Evolutionary conservation across 73 alveolate species (phyloP), one percentile per base, ranked within the genome.

Genomic region (Paramecium pentaurelia): DNA sequence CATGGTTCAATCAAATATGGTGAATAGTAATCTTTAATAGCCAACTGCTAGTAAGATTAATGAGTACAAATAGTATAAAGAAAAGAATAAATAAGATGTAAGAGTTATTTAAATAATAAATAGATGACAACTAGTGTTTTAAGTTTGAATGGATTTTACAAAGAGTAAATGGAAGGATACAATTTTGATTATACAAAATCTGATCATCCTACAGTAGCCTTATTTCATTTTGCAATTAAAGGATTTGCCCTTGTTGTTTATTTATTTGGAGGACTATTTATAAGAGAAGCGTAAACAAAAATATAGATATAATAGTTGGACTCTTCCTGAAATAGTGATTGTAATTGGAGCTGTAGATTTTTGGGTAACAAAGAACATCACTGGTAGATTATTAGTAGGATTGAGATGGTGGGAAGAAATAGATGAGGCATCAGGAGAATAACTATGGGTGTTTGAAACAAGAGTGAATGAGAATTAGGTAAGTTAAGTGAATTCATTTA

Each of bases 361-460:
- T 71, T 97, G 98, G 98, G 93, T 94, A 4, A 94, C 95, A 11
- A 97, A 97, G 93, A 97, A 97, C 85, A 59, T 97, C 59, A 93
- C 98, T 86, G 99, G 99, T 0, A 73, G 99, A 68, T 32, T 93
- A 6, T 54, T 97, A 16, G 99, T 97, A 10, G 97, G 97, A 32
- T 86, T 97, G 73, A 93, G 99, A 88, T 97, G 99, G 99, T 97
- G 99, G 99, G 92, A 94, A 58, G 99, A 97, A 87, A 95, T 97
- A 6, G 98, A 97, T 86, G 98, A 96, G 60, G 97, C 91, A 2
- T 42, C 77, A 32, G 91, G 91, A 49, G 47, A 80, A 25, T 47
- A 80, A 80, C 3, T 80, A 20, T 80, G 91, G 91, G 91, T 80
- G 25, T 80, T 80, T 80, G 91, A 80, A 36, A 80, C 91, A 3